Conservation (phyloP, 306 rosid genomes). For the cucumber (Cucumis sativus) region DNA sequence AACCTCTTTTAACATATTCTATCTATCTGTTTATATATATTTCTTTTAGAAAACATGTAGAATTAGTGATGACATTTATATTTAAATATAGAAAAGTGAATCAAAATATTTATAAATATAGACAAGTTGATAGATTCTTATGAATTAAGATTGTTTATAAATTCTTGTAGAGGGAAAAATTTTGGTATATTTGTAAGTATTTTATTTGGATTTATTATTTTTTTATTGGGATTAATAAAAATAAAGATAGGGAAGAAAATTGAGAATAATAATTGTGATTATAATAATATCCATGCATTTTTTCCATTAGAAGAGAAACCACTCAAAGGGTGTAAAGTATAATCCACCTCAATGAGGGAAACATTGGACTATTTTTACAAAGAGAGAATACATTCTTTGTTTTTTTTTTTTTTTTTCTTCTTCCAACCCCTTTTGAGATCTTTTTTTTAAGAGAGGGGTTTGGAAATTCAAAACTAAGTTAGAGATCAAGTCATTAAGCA, state of each 20-base stretch:
- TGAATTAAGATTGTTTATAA: too few relatives aligned
- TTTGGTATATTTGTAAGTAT: too few relatives aligned
- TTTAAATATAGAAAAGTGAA: too few relatives aligned
- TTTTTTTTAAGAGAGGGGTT: background rate
- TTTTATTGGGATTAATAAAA: too few relatives aligned
- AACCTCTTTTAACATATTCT: background rate
- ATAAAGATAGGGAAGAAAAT: background rate
- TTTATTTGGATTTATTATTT: background rate
- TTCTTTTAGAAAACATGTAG: too few relatives aligned
- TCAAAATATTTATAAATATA: too few relatives aligned
- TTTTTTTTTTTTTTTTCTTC: background rate
- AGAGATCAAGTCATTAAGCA: background rate
- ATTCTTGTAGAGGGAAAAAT: too few relatives aligned
- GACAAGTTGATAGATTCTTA: too few relatives aligned
- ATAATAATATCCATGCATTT: background rate
- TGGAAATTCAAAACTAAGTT: background rate
- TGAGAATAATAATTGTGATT: background rate
- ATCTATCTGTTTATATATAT: too few relatives aligned
- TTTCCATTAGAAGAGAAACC: conserved; percentile 19
- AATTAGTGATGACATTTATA: too few relatives aligned
- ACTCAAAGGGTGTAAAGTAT: conserved; percentile 18
- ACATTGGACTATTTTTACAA: conserved; percentile 4
- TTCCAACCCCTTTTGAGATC: background rate
- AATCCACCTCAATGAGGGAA: conserved; percentile 11
- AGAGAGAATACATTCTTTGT: background rate